These are phyloP conservation scores for Candida ficus DNA, from an alignment of 805 yeast genomes.

Conservation along the genomic window DNA sequence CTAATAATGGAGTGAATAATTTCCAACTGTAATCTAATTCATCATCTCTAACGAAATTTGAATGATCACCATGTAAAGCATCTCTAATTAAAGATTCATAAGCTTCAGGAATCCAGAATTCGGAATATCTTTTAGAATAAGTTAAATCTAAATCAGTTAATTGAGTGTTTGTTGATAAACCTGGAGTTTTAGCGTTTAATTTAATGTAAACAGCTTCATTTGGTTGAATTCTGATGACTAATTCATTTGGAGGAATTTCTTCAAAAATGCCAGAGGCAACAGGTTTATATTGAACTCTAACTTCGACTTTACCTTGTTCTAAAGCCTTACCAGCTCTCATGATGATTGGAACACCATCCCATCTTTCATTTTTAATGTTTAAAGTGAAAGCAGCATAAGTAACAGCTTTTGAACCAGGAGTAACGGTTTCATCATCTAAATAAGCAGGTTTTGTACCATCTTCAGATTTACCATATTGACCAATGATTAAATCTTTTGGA, in stretches of 20 bases:
- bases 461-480: slow-evolving; percentile 80
- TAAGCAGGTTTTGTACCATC: slow-evolving; percentile 92
- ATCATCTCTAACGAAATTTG: slow-evolving; percentile 96
- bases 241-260: slow-evolving; percentile 82
- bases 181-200: slow-evolving; percentile 91
- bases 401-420: slow-evolving; percentile 75
- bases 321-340: slow-evolving; percentile 98
- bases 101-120: slow-evolving; percentile 96
- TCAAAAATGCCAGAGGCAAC: slow-evolving; percentile 79
- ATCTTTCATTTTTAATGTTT: slow-evolving; percentile 83
- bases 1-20: slow-evolving; percentile 85
- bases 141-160: slow-evolving; percentile 89
- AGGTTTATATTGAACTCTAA: slow-evolving; percentile 86
- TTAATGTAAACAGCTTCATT: slow-evolving; percentile 90
- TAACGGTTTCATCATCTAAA: slow-evolving; percentile 87
- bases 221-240: slow-evolving; percentile 93
- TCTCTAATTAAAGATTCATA: slow-evolving; percentile 94
- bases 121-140: slow-evolving; percentile 73
- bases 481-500: slow-evolving; percentile 63
- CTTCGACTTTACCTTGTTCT: slow-evolving; percentile 91
- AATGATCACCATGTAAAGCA: slow-evolving; percentile 85
- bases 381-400: slow-evolving; percentile 86
- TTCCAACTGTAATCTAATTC: slow-evolving; percentile 93
- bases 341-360: slow-evolving; percentile 97
- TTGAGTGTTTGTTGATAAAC: slow-evolving; percentile 75